Evolutionary conservation across 2,329 filamentous ascomycete genomes (phyloP), one percentile per base, ranked within the genome.

Genomic region (Dactylellina leptospora): DNA sequence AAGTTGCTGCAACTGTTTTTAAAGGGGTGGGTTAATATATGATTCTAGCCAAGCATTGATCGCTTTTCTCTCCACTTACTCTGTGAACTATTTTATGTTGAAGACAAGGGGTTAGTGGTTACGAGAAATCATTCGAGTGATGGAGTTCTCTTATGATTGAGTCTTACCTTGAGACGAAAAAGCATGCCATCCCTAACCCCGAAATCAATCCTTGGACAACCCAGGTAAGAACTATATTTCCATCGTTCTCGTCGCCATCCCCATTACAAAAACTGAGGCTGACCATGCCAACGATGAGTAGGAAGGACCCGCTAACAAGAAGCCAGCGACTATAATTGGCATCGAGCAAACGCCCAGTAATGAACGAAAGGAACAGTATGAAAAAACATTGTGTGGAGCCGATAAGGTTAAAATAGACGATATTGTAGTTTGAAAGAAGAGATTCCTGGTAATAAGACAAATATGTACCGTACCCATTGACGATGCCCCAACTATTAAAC

Each of bases 401-500:
- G 20, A 45, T 45, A n/a, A 45, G 18, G 20, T 45, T 45, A 18
- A 45, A 45, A 4, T 45, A n/a, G 10, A 72, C 64, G 9, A 72
- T 47, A 27, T 72, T 72, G 45, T 45, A 54, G 20, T 59, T 58
- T 28, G 42, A 20, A 2, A 72, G 38, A 18, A 72, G 54, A 1
- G 68, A 72, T 13, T 59, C 45, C 6, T 63, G 53, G 18, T 72
- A 72, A 40, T 64, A 72, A 13, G 59, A 64, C 4, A 72, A 53
- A 22, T 64, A 72, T 4, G 68, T 72, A 11, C 68, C 68, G 45
- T 72, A 72, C 5, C 68, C 68, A 28, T 72, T 72, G 18, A 72
- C 68, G 20, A 72, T 48, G n/a, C 68, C 68, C 68, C 68, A 72
- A 22, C 68, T 72, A 47, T 72, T 72, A 28, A 72, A 72, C 68